Percentiles rank a stretch among this genome's conserved stretches.
Evolutionary conservation across 2,329 filamentous ascomycete species (phyloP).

Genomic region (Alternaria conjuncta): DNA sequence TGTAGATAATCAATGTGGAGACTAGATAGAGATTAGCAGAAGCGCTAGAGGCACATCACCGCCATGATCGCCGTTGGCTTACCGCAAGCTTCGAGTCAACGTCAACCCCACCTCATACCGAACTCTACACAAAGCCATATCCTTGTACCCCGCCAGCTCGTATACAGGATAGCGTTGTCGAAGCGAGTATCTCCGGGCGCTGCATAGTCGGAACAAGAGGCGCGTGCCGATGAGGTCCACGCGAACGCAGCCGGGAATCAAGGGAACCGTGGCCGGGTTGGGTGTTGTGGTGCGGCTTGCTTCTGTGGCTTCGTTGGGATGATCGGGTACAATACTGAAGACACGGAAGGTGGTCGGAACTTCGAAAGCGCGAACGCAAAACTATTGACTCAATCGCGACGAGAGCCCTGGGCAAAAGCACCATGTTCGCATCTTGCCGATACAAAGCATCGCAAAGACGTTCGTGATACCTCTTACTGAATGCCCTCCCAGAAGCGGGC

Average conservation of each 20-base stretch:
- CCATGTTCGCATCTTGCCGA: neutral
- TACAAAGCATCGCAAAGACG: neutral
- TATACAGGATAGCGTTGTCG: neutral
- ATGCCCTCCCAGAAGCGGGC: neutral
- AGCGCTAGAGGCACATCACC: neutral
- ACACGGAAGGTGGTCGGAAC: neutral
- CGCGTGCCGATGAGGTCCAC: neutral
- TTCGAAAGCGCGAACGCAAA: neutral
- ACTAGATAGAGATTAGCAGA: neutral
- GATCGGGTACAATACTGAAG: neutral
- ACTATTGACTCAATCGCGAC: neutral
- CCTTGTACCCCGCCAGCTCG: neutral
- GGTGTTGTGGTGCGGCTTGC: neutral
- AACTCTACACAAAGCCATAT: neutral
- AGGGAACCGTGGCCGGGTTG: neutral
- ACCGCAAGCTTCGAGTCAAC: neutral
- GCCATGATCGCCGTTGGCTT: neutral
- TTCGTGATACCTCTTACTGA: neutral
- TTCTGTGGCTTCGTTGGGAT: neutral
- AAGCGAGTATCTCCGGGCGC: neutral
- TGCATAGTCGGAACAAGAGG: neutral
- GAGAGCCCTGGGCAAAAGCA: neutral
- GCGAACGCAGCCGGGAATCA: neutral
- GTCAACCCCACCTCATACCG: neutral
- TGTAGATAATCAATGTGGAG: neutral